A percentile compares a stretch with the other conserved stretches of the same genome.
These are phyloP conservation scores for Lecanosticta acicola DNA, from an alignment of 2,329 filamentous ascomycete species.

Conservation along the genomic window DNA sequence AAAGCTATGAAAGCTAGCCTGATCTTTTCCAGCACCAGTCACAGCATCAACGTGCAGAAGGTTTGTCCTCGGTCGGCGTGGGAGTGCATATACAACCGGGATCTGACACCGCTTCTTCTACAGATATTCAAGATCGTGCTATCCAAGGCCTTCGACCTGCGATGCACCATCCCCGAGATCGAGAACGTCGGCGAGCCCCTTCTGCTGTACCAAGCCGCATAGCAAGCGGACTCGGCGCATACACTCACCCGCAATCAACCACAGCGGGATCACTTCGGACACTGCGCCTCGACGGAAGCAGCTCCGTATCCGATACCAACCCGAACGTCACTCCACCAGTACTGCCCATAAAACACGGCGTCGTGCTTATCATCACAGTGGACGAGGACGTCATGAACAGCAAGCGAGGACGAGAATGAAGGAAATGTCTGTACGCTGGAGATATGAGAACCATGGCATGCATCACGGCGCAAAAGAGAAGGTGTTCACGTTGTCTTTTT, in stretches of 20 bases:
- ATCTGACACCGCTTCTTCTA: conserved; percentile 2
- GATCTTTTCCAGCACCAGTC: conserved; percentile 97
- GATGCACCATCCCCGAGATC: conserved; percentile 98
- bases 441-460: conserved; percentile 6
- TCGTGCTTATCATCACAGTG: neutral
- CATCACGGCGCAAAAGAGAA: neutral
- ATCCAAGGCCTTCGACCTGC: conserved; percentile 96
- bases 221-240: neutral
- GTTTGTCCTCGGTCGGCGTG: conserved; percentile 44
- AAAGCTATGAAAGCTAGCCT: conserved; percentile 97
- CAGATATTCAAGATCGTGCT: conserved; percentile 99
- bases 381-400: neutral
- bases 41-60: conserved; percentile 99
- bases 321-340: conserved; percentile 1
- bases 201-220: conserved; percentile 66
- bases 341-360: conserved; percentile 1
- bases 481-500: too few species aligned
- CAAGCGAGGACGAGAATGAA: conserved; percentile 8
- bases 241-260: neutral
- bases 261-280: conserved; percentile 1
- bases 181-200: conserved; percentile 96
- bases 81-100: neutral
- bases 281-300: conserved; percentile 12
- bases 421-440: conserved; percentile 12
- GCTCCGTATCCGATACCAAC: conserved; percentile 2